A percentile compares a stretch with the other conserved stretches of the same genome.
These are phyloP conservation scores for Alternaria sp. DNA, from an alignment of 2,329 filamentous ascomycete species.

Conservation along the genomic window DNA sequence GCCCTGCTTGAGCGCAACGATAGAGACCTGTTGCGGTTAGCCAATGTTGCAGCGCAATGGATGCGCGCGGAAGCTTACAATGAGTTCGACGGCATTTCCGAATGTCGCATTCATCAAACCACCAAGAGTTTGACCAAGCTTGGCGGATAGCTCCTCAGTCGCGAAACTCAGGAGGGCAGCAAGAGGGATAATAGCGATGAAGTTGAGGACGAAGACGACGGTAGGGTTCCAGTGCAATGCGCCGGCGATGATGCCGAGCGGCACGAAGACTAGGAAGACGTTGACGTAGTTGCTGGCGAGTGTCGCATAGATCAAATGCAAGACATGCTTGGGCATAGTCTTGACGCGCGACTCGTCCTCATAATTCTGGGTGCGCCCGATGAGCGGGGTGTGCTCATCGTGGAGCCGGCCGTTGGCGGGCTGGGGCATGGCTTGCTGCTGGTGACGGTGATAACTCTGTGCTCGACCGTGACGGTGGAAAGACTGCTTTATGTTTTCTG, in stretches of 20 bases:
- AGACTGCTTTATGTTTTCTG: slow-evolving; percentile 43
- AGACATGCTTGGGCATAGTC: slow-evolving; percentile 37
- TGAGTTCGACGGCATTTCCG: slow-evolving; percentile 80
- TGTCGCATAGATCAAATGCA: slow-evolving; percentile 50
- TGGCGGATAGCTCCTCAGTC: slow-evolving; percentile 76
- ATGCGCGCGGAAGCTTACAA: slow-evolving; percentile 55
- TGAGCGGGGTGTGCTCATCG: slow-evolving; percentile 39
- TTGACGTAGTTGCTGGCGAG: slow-evolving; percentile 66
- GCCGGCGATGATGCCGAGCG: slow-evolving; percentile 73
- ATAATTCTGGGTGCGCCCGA: slow-evolving; percentile 24
- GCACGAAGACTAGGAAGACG: slow-evolving; percentile 74
- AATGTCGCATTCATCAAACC: slow-evolving; percentile 79
- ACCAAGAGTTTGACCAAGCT: slow-evolving; percentile 75
- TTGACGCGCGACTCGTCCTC: slow-evolving; percentile 36
- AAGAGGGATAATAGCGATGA: slow-evolving; percentile 79
- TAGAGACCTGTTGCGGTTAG: slow-evolving; percentile 71
- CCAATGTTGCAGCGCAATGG: background rate
- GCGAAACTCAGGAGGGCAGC: slow-evolving; percentile 77
- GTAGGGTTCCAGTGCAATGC: slow-evolving; percentile 67
- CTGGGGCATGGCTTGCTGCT: slow-evolving; percentile 28
- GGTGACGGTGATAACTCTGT: slow-evolving; percentile 14
- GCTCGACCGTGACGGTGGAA: slow-evolving; percentile 41
- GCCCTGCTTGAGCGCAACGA: slow-evolving; percentile 82
- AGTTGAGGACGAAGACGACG: slow-evolving; percentile 77
- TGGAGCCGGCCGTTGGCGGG: slow-evolving; percentile 35